These are phyloP conservation scores for Dactylorhiza incarnata DNA, from an alignment of 106 monocot genomes.

Conservation along the genomic window DNA sequence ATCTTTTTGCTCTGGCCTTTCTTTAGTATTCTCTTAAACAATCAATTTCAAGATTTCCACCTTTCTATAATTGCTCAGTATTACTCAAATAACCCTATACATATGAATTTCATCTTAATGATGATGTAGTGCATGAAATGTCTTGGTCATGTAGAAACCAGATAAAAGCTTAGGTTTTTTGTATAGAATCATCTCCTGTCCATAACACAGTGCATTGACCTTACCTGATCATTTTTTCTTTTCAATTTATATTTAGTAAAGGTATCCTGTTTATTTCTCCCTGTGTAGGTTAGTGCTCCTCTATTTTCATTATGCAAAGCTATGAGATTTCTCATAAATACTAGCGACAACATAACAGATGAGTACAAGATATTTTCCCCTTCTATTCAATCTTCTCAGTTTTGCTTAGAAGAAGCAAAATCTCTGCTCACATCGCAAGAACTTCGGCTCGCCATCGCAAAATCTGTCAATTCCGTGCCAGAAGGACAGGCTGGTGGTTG, in stretches of 20 bases:
- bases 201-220: neutral
- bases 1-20: neutral
- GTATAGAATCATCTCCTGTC: neutral
- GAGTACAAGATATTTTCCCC: conserved; percentile 20
- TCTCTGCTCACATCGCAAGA: conserved; percentile 43
- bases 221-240: neutral
- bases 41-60: neutral
- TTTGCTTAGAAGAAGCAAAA: conserved; percentile 26
- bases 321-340: conserved; percentile 37
- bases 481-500: conserved; percentile 69
- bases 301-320: conserved; percentile 80
- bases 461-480: conserved; percentile 69
- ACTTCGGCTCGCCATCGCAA: conserved; percentile 34
- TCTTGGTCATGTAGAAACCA: neutral
- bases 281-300: conserved; percentile 67
- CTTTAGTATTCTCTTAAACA: neutral
- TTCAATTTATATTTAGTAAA: no score
- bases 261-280: conserved; percentile 1
- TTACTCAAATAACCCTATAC: neutral
- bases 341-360: conserved; percentile 14
- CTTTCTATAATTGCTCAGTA: neutral
- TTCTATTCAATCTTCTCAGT: conserved; percentile 29
- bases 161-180: neutral
- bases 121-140: neutral
- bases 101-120: neutral